Evolutionary conservation across 352 stramenopile species (phyloP), one percentile per base, ranked within the genome.

Genomic region (Pythium sukuiense): DNA sequence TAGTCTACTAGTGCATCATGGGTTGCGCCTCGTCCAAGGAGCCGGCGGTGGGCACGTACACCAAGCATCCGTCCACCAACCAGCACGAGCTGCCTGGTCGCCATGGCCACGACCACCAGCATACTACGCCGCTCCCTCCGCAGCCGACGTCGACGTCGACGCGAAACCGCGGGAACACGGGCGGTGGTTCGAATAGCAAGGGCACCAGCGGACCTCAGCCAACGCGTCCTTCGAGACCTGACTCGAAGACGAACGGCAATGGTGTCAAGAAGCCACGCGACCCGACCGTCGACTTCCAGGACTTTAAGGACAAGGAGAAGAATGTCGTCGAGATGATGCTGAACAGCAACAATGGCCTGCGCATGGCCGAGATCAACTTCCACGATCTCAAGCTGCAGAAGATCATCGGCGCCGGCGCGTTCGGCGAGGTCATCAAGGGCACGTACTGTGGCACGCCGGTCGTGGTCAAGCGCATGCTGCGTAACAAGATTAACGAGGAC

Each of bases 361-460:
- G 82, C 37, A 94, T 94, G 87, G 86, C 87, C 30, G 85, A 92
- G 71, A 93, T 96, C 77, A 96, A 89, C 72, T 95, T 96, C 63
- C 77, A 93, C 63, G 88, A 96, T 63, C 76, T 96, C 52, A 94
- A 93, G 72, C 75, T 96, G 67, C 79, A 93, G 67, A 93, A 95
- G 63, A 92, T 95, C 70, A 93, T 95, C 67, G 86, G 88, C 26
- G 83, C 84, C 52, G 88, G 86, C 33, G 86, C 88, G 14, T 95
- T 96, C 59, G 88, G 88, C 16, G 88, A 93, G 59, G 88, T 96
- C 18, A 96, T 96, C 70, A 95, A 96, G 65, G 86, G 86, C 69
- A 93, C 85, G 59, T 96, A 95, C 77, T 93, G 85, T 69, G 88
- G 88, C 65, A 96, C 88, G 37, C 86, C 86, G 6, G 88, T 96